Evolutionary conservation across 1,284 basidiomycete species (phyloP).

Genomic region (Puccinia novopanici): DNA sequence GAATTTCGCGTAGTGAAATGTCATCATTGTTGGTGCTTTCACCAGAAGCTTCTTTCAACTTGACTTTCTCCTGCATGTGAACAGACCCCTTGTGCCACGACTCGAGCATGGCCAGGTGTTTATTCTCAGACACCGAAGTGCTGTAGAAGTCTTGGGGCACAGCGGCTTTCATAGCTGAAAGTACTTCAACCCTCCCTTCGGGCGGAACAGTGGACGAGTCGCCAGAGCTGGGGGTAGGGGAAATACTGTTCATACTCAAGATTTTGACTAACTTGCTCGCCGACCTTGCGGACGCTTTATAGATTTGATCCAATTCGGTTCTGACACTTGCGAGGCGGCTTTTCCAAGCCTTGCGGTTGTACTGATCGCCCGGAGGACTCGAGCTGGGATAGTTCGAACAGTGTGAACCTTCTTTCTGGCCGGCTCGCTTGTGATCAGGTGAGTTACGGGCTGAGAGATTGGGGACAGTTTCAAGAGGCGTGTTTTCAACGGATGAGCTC

Average conservation of each 20-base stretch:
- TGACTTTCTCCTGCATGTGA: conserved; percentile 43
- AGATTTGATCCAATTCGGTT: conserved; percentile 46
- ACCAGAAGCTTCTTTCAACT: conserved; percentile 17
- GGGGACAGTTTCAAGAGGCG: neutral
- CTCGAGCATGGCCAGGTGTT: conserved; percentile 37
- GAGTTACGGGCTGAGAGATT: neutral
- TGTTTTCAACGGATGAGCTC: neutral
- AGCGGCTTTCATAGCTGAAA: too few species aligned
- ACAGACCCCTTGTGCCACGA: conserved; percentile 46
- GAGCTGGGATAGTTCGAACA: neutral
- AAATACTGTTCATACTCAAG: conserved; percentile 38
- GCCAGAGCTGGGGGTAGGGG: conserved; percentile 35
- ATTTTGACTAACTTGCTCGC: conserved; percentile 43
- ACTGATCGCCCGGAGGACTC: conserved; percentile 26
- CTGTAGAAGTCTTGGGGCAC: conserved; percentile 43
- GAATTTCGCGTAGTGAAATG: conserved; percentile 10
- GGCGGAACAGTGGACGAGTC: conserved; percentile 50
- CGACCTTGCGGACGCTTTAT: conserved; percentile 39
- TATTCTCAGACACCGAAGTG: conserved; percentile 41
- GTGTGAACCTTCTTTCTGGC: neutral
- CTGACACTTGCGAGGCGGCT: too few species aligned
- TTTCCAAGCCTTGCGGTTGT: conserved; percentile 51
- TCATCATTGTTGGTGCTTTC: conserved; percentile 16
- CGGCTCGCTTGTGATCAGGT: conserved; percentile 3
- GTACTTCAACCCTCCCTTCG: conserved; percentile 42